Evolutionary conservation across 2,329 filamentous ascomycete genomes (phyloP), one percentile per base, ranked within the genome.

Genomic region (Exserohilum rostratum): DNA sequence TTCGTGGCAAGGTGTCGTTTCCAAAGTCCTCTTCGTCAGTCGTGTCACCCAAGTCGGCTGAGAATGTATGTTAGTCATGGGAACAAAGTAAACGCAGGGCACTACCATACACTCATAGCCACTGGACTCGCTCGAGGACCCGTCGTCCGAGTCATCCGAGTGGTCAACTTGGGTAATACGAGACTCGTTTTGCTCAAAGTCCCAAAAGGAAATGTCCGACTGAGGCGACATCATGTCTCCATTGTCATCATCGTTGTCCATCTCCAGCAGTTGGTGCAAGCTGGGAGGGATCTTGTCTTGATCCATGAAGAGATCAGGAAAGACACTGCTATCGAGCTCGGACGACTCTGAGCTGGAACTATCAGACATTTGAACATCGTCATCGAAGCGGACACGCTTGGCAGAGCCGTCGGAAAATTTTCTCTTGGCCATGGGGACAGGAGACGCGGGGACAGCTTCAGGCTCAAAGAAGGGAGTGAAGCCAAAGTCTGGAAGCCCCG

Each of bases 261-360:
- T 82, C 69, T 92, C 89, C 60, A 93, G 88, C 76, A 90, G 87
- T 37, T 85, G 84, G 60, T 89, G 88, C 67, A 93, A 86, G 46
- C 83, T 82, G 5, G 89, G 87, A 64, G 91, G 89, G 5, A 93
- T 80, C 13, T 85, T 82, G 68, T 86, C 88, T 74, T 92, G 89
- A 45, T 89, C 86, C 52, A 93, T 81, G 72, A 93, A 93, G 55
- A 93, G 87, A 69, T 92, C 87, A 1, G 90, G 88, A 58, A 91
- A 91, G 60, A 91, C 84, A 59, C 86, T 84, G 55, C 85, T 83
- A 59, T 87, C 83, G 54, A 86, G 83, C 34, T 87, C 85, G 3
- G 74, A 76, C 29, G 72, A 72, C 43, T 72, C 70, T n/a, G 72
- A 69, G 51, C 70, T 71, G 11, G 74, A 76, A 30, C 68, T 89